phyloP scores from a whole-genome alignment of 2,329 filamentous ascomycete genomes.

The Penicillium sp. region DNA sequence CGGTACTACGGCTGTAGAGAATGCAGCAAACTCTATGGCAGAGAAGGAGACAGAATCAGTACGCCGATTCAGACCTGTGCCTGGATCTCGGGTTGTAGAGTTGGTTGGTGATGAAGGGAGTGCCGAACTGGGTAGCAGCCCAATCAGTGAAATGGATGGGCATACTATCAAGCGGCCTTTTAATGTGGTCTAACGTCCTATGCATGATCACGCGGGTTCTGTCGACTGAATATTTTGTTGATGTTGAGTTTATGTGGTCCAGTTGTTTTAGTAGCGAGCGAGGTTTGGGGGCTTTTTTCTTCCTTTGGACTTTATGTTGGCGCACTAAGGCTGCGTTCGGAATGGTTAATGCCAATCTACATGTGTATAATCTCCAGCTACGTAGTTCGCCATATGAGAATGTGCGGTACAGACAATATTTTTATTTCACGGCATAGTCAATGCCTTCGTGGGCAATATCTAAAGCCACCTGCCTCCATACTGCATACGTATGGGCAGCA shows the following conservation, averaged over 20 bases:
- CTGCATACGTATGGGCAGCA: too few relatives aligned
- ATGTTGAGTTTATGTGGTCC: not conserved
- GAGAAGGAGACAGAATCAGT: not conserved
- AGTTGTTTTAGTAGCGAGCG: not conserved
- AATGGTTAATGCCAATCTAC: not conserved
- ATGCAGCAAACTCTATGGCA: not conserved
- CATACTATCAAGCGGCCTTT: not conserved
- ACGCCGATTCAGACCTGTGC: not conserved
- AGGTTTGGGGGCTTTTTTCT: not conserved
- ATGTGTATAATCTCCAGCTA: not conserved
- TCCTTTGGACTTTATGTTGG: not conserved
- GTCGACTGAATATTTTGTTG: too few relatives aligned
- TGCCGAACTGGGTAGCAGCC: conserved; percentile 9
- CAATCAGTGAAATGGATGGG: conserved; percentile 11
- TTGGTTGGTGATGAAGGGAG: not conserved
- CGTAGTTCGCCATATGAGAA: not conserved
- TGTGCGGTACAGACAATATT: not conserved
- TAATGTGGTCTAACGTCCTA: not conserved
- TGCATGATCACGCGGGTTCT: not conserved
- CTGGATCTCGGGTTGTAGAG: conserved; percentile 8
- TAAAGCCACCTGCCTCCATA: too few relatives aligned
- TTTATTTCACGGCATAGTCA: not conserved
- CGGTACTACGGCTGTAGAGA: conserved; percentile 3
- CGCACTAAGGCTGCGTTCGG: not conserved
- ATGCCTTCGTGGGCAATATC: too few relatives aligned